A percentile compares a stretch with the other conserved stretches of the same genome.
phyloP scores from a whole-genome alignment of 345 rosid genomes.

The Populus deltoides region DNA sequence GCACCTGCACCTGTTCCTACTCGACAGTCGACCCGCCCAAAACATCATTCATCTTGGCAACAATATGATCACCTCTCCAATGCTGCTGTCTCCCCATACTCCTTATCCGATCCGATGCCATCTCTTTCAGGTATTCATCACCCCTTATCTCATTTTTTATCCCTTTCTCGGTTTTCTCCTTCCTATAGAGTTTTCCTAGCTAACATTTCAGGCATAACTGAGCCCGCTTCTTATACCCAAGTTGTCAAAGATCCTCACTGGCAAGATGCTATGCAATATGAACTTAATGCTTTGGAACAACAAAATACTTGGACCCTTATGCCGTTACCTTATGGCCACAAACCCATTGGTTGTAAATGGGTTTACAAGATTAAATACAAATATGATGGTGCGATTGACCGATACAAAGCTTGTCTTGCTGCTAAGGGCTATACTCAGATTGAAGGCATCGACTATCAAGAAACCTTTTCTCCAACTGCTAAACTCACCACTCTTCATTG shows the following conservation, averaged over 20 bases:
- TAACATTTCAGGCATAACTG: too few species aligned
- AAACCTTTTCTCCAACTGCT: not conserved
- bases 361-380: slow-evolving; percentile 2
- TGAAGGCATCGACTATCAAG: not conserved
- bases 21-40: too few species aligned
- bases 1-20: too few species aligned
- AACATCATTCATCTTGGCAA: too few species aligned
- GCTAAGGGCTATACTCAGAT: not conserved
- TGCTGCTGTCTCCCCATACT: too few species aligned
- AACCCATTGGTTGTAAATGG: not conserved
- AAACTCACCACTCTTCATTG: not conserved
- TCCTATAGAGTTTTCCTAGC: too few species aligned
- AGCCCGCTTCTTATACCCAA: not conserved
- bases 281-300: not conserved
- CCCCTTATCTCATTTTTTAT: not conserved
- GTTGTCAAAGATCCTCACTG: not conserved
- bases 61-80: too few species aligned
- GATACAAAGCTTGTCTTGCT: not conserved
- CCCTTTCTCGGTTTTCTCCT: not conserved
- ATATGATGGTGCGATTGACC: not conserved
- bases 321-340: not conserved
- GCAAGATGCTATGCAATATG: not conserved
- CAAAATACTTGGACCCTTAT: not conserved
- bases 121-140: too few species aligned
- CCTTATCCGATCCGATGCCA: rapidly evolving